Evolutionary conservation across 1,284 basidiomycete species (phyloP).

Genomic region (Cutaneotrichosporon dermatis): DNA sequence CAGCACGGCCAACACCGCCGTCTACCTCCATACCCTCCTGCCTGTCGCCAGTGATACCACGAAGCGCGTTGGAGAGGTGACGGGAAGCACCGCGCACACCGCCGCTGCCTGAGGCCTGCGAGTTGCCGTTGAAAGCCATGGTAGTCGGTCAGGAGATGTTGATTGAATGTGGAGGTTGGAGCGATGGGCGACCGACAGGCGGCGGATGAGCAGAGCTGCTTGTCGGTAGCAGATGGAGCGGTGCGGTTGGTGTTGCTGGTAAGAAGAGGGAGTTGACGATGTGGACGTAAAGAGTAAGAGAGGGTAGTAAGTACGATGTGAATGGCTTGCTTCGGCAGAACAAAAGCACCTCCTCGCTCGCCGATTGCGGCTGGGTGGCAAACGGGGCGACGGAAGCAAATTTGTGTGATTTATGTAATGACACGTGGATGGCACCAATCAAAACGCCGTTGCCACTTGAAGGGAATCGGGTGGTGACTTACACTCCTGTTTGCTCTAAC

Average conservation of each 20-base stretch:
- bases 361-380: constrained; percentile 3
- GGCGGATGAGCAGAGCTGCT: not conserved
- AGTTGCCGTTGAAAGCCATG: not conserved
- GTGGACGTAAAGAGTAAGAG: not conserved
- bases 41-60: constrained; percentile 29
- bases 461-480: not conserved
- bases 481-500: not conserved
- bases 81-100: constrained; percentile 10
- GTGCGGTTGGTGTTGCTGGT: not conserved
- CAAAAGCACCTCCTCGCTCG: not conserved
- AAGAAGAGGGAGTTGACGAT: not conserved
- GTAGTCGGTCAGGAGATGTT: not conserved
- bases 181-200: not conserved
- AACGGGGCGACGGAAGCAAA: not conserved
- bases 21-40: constrained; percentile 37
- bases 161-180: not conserved
- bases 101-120: not conserved
- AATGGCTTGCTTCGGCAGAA: not conserved
- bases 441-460: constrained; percentile 1
- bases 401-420: not conserved
- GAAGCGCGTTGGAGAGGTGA: constrained; percentile 22
- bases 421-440: not conserved
- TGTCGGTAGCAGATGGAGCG: not conserved
- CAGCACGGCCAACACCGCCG: constrained; percentile 21
- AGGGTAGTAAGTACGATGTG: not conserved